phyloP scores from a whole-genome alignment of 2,329 filamentous ascomycete species.

The Venturia carpophila region DNA sequence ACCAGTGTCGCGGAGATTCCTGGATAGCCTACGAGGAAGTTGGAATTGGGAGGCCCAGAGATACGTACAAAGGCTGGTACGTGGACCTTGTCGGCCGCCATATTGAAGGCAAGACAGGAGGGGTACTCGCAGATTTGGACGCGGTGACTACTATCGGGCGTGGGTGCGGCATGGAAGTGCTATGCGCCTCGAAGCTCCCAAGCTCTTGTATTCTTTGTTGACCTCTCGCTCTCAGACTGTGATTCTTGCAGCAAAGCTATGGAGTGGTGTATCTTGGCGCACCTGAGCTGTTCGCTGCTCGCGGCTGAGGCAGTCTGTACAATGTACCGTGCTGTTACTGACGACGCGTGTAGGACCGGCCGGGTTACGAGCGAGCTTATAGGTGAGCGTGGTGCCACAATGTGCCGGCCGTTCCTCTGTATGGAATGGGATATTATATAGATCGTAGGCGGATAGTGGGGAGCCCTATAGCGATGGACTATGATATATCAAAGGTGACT shows the following conservation, averaged over 20 bases:
- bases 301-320: background rate
- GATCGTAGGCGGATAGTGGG: background rate
- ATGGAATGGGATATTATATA: background rate
- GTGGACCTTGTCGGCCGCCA: constrained; percentile 15
- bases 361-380: background rate
- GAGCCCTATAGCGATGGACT: constrained; percentile 3
- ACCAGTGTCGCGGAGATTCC: constrained; percentile 96
- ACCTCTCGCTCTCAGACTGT: background rate
- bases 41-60: constrained; percentile 93
- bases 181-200: constrained; percentile 9
- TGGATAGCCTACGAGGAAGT: constrained; percentile 92
- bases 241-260: background rate
- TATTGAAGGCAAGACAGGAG: background rate
- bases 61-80: constrained; percentile 77
- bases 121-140: background rate
- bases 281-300: background rate
- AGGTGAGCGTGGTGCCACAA: background rate
- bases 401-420: background rate
- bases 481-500: background rate
- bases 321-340: constrained; percentile 7
- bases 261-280: background rate
- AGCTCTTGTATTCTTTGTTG: background rate
- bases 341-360: background rate
- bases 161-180: constrained; percentile 12
- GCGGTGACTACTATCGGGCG: background rate